Conservation (phyloP, 192 early-diverging fungal genomes). For the Coemansia sp. region DNA sequence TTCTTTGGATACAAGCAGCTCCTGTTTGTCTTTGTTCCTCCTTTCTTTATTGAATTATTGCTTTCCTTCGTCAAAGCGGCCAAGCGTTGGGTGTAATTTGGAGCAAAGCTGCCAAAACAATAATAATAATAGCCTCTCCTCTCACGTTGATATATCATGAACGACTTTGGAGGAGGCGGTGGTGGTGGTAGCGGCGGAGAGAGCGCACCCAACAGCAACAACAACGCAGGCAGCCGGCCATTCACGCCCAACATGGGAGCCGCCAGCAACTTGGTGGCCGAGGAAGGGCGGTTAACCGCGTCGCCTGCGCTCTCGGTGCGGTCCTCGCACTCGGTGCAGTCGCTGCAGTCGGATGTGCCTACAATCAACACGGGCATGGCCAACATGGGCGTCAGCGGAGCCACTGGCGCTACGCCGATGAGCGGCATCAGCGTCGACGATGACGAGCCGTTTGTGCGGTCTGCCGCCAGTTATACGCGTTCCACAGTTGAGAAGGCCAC, state of each 20-base stretch:
- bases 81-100: not conserved
- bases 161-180: conserved; percentile 46
- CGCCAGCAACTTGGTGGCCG: conserved; percentile 29
- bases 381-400: conserved; percentile 51
- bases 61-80: not conserved
- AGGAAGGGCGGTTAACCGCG: conserved; percentile 28
- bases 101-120: not conserved
- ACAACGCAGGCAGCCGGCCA: conserved; percentile 36
- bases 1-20: too few species aligned
- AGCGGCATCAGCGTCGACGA: conserved; percentile 29
- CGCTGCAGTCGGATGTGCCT: conserved; percentile 45
- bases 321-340: conserved; percentile 48
- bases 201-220: conserved; percentile 51
- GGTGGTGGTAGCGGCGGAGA: conserved; percentile 3
- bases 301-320: conserved; percentile 52
- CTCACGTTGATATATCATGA: conserved; percentile 33
- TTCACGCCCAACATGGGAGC: conserved; percentile 48
- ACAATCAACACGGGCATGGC: conserved; percentile 54
- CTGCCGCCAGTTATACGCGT: conserved; percentile 75
- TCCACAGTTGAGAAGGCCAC: conserved; percentile 83
- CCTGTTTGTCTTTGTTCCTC: not conserved
- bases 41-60: not conserved
- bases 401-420: not conserved
- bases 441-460: conserved; percentile 62
- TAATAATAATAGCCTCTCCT: not conserved